Percentiles rank a stretch among this genome's conserved stretches.
These are phyloP conservation scores for Domatiomyces globalis DNA, from an alignment of 2,329 filamentous ascomycete genomes.

Conservation along the genomic window DNA sequence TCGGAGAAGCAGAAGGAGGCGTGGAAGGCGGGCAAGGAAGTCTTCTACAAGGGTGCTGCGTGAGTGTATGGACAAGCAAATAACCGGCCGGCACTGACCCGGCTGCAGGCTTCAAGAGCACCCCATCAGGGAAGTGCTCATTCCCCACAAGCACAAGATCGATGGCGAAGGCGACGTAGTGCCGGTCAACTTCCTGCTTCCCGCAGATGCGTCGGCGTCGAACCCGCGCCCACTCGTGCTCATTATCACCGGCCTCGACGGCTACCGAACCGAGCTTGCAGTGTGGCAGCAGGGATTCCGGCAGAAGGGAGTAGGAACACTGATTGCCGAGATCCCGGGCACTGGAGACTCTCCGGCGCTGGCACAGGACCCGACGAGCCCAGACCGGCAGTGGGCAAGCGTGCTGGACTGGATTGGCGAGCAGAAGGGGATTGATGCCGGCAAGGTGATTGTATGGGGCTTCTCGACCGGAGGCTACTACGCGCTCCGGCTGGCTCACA, in stretches of 20 bases:
- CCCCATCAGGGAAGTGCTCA: constrained; percentile 47
- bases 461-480: constrained; percentile 47
- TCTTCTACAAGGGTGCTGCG: constrained; percentile 18
- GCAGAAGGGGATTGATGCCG: constrained; percentile 35
- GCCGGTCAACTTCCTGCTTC: constrained; percentile 52
- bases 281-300: constrained; percentile 17
- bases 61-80: constrained; percentile 6
- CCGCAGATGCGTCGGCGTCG: constrained; percentile 29
- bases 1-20: constrained; percentile 18
- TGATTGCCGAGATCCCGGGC: constrained; percentile 52
- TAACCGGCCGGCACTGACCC: constrained; percentile 3
- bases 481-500: constrained; percentile 43
- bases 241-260: constrained; percentile 46
- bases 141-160: constrained; percentile 43
- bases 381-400: constrained; percentile 41
- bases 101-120: constrained; percentile 18
- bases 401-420: constrained; percentile 41
- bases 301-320: constrained; percentile 36
- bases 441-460: constrained; percentile 39
- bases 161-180: constrained; percentile 39
- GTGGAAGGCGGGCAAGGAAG: constrained; percentile 16
- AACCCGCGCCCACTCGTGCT: constrained; percentile 39
- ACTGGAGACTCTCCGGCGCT: constrained; percentile 56
- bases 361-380: constrained; percentile 42
- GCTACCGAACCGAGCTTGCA: constrained; percentile 40